Percentiles rank a stretch among this genome's conserved stretches.
Conservation (phyloP, 1,139 yeast species). For the Blastobotrys raffinosifermentans region DNA sequence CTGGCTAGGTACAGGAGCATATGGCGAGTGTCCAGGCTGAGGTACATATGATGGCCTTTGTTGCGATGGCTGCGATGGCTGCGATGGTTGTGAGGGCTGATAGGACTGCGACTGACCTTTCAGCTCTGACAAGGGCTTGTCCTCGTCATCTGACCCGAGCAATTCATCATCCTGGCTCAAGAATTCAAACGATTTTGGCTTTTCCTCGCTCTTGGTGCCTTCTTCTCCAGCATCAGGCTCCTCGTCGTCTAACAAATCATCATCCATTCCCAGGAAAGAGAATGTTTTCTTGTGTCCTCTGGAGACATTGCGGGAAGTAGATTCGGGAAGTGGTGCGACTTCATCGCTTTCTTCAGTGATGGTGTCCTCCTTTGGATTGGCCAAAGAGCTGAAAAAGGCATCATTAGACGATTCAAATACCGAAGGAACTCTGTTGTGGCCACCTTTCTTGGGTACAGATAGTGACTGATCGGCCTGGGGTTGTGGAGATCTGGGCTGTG, state of each 20-base stretch:
- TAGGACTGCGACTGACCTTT: no score
- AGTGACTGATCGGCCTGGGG: background rate
- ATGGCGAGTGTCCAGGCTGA: slow-evolving; percentile 2
- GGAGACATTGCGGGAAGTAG: no score
- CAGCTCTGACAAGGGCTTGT: no score
- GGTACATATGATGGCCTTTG: background rate
- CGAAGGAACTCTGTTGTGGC: slow-evolving; percentile 19
- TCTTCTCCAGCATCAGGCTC: background rate
- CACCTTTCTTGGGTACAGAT: slow-evolving; percentile 1
- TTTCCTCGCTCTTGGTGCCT: background rate
- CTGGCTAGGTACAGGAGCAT: slow-evolving; percentile 6
- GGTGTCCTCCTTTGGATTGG: slow-evolving; percentile 3
- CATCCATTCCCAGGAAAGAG: background rate
- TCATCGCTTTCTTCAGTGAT: background rate
- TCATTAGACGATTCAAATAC: slow-evolving; percentile 19
- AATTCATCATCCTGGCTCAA: slow-evolving; percentile 19
- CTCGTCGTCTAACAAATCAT: background rate
- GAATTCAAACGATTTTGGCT: background rate
- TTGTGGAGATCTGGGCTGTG: background rate
- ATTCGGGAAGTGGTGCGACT: no score
- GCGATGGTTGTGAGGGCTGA: no score
- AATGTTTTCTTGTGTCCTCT: no score
- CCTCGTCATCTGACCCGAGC: no score
- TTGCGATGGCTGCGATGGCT: slow-evolving; percentile 2
- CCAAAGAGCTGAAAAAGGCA: slow-evolving; percentile 17